phyloP scores from a whole-genome alignment of 495 filamentous ascomycete species.

The Terfezia claveryi region DNA sequence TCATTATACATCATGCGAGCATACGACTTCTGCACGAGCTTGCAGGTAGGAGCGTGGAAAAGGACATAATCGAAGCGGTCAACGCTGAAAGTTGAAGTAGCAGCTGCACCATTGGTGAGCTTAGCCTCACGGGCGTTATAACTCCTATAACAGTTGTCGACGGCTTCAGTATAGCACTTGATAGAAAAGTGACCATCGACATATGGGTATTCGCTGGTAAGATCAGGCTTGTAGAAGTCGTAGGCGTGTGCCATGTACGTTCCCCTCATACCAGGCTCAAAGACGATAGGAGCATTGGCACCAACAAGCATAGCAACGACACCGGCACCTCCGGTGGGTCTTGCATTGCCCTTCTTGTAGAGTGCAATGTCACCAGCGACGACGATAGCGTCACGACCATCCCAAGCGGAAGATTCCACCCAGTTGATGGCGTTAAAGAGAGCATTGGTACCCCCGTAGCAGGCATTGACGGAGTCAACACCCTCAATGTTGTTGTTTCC shows the following conservation, averaged over 20 bases:
- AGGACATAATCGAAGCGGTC: conserved; percentile 91
- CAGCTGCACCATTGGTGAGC: conserved; percentile 29
- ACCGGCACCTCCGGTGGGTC: conserved; percentile 88
- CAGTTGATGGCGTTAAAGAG: conserved; percentile 95
- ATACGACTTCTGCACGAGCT: conserved; percentile 88
- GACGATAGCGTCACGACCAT: conserved; percentile 82
- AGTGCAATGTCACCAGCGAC: conserved; percentile 93
- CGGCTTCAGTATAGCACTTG: conserved; percentile 84
- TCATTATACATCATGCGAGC: conserved; percentile 93
- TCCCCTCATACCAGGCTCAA: conserved; percentile 82
- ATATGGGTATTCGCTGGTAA: conserved; percentile 92
- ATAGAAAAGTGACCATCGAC: conserved; percentile 94
- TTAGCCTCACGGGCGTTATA: conserved; percentile 67
- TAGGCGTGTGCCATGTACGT: conserved; percentile 86
- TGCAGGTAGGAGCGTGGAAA: conserved; percentile 79
- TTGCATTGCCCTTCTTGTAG: conserved; percentile 87
- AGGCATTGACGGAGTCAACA: conserved; percentile 89
- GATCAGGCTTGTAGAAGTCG: conserved; percentile 98
- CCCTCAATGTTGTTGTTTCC: conserved; percentile 87
- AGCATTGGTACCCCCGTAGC: conserved; percentile 96
- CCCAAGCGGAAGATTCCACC: conserved; percentile 95
- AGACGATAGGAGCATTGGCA: conserved; percentile 71
- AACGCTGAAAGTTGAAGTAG: conserved; percentile 38
- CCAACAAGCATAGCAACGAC: conserved; percentile 88
- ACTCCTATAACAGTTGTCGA: conserved; percentile 87